Evolutionary conservation across 805 yeast genomes (phyloP).

Genomic region (Saccharomycopsis lassenensis): DNA sequence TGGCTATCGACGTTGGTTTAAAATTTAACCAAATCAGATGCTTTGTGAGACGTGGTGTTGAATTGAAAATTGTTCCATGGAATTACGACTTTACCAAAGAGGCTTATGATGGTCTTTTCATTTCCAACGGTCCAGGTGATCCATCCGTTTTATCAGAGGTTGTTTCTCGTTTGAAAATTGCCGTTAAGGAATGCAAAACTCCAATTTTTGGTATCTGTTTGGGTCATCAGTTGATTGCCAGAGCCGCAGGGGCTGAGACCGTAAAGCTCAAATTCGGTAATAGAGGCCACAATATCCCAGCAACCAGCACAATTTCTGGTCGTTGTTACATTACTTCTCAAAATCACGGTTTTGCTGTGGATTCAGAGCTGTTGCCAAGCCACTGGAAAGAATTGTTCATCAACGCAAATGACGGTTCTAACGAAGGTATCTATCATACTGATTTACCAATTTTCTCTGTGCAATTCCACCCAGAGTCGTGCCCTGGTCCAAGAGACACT

Average conservation of each 20-base stretch:
- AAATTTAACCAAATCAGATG: conserved; percentile 97
- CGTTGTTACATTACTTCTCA: conserved; percentile 98
- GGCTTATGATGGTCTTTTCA: conserved; percentile 86
- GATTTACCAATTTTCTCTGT: conserved; percentile 89
- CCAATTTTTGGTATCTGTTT: conserved; percentile 97
- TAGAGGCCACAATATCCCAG: conserved; percentile 98
- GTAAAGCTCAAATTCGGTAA: conserved; percentile 92
- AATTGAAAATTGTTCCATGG: conserved; percentile 92
- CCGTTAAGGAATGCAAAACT: conserved; percentile 54
- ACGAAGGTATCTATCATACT: conserved; percentile 94
- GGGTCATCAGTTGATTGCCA: conserved; percentile 93
- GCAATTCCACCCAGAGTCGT: conserved; percentile 98
- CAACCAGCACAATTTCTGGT: conserved; percentile 81
- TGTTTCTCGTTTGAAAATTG: conserved; percentile 46
- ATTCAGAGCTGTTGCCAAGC: conserved; percentile 53
- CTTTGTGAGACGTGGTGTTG: conserved; percentile 92
- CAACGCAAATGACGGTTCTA: conserved; percentile 93
- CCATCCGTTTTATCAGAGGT: conserved; percentile 75
- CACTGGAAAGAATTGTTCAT: conserved; percentile 95
- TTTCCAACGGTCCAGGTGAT: conserved; percentile 99
- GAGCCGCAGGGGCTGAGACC: conserved; percentile 93
- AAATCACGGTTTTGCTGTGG: conserved; percentile 98
- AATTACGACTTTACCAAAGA: conserved; percentile 74
- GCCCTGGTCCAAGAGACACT: conserved; percentile 99
- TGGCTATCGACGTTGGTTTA: conserved; percentile 96